Evolutionary conservation across 1,284 basidiomycete genomes (phyloP), one percentile per base, ranked within the genome.

Genomic region (Gymnopus androsaceus): DNA sequence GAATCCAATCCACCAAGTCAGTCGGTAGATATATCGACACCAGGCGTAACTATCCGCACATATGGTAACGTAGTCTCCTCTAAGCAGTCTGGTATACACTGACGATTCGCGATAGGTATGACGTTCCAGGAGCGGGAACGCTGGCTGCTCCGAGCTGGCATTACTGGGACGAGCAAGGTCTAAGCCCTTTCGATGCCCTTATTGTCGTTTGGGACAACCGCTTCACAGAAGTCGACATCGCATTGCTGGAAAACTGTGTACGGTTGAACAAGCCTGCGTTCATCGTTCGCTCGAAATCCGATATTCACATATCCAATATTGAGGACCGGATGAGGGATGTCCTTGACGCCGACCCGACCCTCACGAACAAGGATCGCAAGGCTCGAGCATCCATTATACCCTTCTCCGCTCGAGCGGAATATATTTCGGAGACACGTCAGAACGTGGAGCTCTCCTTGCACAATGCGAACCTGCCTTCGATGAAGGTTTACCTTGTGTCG

Each of bases 401-500:
- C 12, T 49, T 42, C 45, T 40, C 38, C 21, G 54, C 54, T 25
- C 36, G 47, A 27, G 54, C 47, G 21, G 38, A 50, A 23, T 55
- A 55, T 40, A 55, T 55, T 19, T 50, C 54, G n/a, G 47, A 55
- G 19, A 55, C 54, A 9, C 28, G 54, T 12, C 40, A 50, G 47
- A 42, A 48, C 21, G 48, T 55, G 9, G 54, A 55, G 17, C 38
- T 36, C 23, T 30, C 30, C 17, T 44, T 55, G 31, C 28, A 41
- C 21, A 44, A 28, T 14, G 54, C 54, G 8, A 44, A 37, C 31
- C 25, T 55, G 23, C 54, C 46, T 25, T 25, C 47, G 4, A 42
- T 50, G 38, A 55, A 55, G 36, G 47, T 49, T 31, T 55, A 55
- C 28, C 17, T 55, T 15, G 54, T 55, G 5, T 55, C 54, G 30